A percentile compares a stretch with the other conserved stretches of the same genome.
Conservation (phyloP, 805 yeast genomes). For the Hermanozyma aechmeae region DNA sequence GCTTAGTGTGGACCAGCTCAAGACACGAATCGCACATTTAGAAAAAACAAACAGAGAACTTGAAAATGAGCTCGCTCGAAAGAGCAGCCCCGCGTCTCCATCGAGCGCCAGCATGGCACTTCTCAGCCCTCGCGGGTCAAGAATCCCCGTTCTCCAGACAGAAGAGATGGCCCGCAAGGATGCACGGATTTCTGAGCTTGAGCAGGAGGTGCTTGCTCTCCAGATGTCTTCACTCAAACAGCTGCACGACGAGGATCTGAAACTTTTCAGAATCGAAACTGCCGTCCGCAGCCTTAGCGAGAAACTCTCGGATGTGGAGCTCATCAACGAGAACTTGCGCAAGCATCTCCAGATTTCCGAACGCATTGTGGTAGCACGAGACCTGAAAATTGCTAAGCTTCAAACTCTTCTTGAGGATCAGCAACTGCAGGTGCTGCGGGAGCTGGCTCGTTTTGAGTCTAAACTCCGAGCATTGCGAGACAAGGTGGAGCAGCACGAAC, state of each 20-base stretch:
- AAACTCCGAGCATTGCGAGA: slow-evolving; percentile 18
- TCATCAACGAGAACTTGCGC: slow-evolving; percentile 48
- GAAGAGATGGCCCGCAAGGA: slow-evolving; percentile 21
- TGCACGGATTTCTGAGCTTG: slow-evolving; percentile 19
- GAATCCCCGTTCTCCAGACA: slow-evolving; percentile 1
- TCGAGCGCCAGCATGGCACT: background rate
- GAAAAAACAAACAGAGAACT: slow-evolving; percentile 27
- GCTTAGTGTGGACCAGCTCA: slow-evolving; percentile 40
- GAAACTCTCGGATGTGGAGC: slow-evolving; percentile 54
- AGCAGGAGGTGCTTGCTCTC: slow-evolving; percentile 17
- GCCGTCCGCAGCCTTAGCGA: slow-evolving; percentile 47
- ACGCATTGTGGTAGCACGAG: slow-evolving; percentile 48
- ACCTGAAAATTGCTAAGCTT: slow-evolving; percentile 45
- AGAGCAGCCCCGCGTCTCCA: background rate
- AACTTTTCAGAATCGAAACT: slow-evolving; percentile 44
- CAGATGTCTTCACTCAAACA: slow-evolving; percentile 19
- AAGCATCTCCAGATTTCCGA: slow-evolving; percentile 48
- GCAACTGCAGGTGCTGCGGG: slow-evolving; percentile 37
- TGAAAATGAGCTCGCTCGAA: slow-evolving; percentile 30
- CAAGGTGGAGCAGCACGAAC: slow-evolving; percentile 8
- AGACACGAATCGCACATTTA: slow-evolving; percentile 26
- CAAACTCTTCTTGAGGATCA: slow-evolving; percentile 43
- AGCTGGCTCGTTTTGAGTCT: slow-evolving; percentile 40
- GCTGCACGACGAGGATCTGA: slow-evolving; percentile 36
- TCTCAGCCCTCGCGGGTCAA: background rate